phyloP scores from a whole-genome alignment of 495 filamentous ascomycete genomes.

The Xylaria sp. region DNA sequence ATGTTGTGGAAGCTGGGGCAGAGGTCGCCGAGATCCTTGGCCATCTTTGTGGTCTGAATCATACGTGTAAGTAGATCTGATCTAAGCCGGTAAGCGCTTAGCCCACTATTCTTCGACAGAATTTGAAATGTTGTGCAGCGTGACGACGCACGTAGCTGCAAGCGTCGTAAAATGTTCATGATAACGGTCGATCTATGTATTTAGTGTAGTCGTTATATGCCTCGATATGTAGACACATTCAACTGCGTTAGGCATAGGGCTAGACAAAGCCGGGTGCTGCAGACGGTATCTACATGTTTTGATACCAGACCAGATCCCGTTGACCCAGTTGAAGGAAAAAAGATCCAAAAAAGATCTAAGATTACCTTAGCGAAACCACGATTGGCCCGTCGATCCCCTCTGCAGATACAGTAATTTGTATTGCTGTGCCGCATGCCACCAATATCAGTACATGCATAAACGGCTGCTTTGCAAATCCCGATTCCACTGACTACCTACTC shows the following conservation, averaged over 20 bases:
- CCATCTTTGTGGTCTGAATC: not conserved
- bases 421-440: not conserved
- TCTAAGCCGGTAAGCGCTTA: slow-evolving; percentile 1
- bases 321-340: no score
- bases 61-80: slow-evolving; percentile 11
- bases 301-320: not conserved
- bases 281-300: not conserved
- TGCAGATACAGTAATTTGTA: slow-evolving; percentile 10
- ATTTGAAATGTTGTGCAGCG: slow-evolving; percentile 21
- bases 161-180: not conserved
- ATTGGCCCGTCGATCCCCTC: slow-evolving; percentile 8
- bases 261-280: not conserved
- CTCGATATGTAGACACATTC: not conserved
- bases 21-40: not conserved
- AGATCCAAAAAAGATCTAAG: not conserved
- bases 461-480: not conserved
- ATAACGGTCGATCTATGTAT: not conserved
- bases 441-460: no score
- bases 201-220: not conserved
- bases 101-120: not conserved
- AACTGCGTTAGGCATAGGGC: not conserved
- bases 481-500: slow-evolving; percentile 4
- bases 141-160: not conserved
- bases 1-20: not conserved
- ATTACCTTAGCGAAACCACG: not conserved